phyloP scores from a whole-genome alignment of 1,139 yeast species.

The Kodamaea sp. region DNA sequence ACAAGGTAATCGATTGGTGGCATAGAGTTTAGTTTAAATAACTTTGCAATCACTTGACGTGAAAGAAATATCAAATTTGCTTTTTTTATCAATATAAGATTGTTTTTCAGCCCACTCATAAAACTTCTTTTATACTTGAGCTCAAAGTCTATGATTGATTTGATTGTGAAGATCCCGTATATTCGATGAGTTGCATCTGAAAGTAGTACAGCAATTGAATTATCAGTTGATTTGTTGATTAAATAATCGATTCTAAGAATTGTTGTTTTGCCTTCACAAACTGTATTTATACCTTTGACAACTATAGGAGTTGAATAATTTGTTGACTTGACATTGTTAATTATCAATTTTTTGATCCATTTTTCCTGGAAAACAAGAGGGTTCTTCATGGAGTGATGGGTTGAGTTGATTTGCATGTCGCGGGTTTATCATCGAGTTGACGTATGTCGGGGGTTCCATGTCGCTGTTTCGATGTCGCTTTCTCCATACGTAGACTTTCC shows the following conservation, averaged over 20 bases:
- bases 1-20: conserved; percentile 16
- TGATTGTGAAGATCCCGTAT: conserved; percentile 27
- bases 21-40: conserved; percentile 1
- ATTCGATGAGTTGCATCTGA: conserved; percentile 32
- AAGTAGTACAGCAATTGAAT: conserved; percentile 28
- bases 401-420: no score
- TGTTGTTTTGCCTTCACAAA: conserved; percentile 15
- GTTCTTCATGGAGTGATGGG: conserved; percentile 9
- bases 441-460: no score
- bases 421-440: no score
- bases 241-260: conserved; percentile 29
- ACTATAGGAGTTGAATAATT: conserved; percentile 6
- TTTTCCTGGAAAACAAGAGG: conserved; percentile 22
- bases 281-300: conserved; percentile 3
- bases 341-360: conserved; percentile 20
- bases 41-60: conserved; percentile 1
- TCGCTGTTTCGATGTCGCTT: no score
- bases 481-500: no score
- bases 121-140: conserved; percentile 27
- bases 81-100: conserved; percentile 22
- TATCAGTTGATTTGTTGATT: conserved; percentile 14
- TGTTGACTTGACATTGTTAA: conserved; percentile 5
- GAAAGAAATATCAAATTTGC: conserved; percentile 26
- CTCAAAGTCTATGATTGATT: conserved; percentile 30
- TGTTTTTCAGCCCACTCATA: conserved; percentile 27